phyloP scores from a whole-genome alignment of 352 stramenopile genomes.

The Elongisporangium undulatum region DNA sequence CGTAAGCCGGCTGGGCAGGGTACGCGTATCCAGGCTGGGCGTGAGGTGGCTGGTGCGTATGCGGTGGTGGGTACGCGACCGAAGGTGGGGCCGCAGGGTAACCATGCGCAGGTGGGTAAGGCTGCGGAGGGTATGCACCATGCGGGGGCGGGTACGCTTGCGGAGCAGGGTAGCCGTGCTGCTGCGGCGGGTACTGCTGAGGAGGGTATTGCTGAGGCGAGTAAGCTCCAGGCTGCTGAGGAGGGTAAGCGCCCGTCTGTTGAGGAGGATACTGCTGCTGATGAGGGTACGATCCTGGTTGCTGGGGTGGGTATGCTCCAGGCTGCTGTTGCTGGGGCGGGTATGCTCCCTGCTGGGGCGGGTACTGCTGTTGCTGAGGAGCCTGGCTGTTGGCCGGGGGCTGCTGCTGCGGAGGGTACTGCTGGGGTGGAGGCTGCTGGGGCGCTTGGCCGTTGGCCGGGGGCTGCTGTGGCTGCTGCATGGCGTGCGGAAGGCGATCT shows the following conservation, averaged over 20 bases:
- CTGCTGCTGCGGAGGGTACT: background rate
- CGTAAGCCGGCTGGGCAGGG: conserved; percentile 10
- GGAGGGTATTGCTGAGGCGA: conserved; percentile 16
- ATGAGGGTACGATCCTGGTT: background rate
- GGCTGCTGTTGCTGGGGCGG: background rate
- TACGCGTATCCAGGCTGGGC: conserved; percentile 11
- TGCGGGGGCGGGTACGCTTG: conserved; percentile 14
- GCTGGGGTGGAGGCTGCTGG: too few species aligned
- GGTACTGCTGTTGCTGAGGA: too few species aligned
- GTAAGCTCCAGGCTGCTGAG: conserved; percentile 8
- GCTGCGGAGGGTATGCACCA: conserved; percentile 13
- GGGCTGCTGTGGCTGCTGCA: background rate
- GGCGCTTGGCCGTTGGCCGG: conserved; percentile 1
- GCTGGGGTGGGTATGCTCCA: conserved; percentile 7
- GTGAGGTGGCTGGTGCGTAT: background rate
- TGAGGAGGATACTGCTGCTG: conserved; percentile 5
- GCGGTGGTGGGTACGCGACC: background rate
- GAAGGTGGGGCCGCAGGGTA: conserved; percentile 4
- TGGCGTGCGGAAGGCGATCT: background rate
- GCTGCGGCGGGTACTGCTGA: conserved; percentile 26
- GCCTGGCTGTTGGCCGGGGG: too few species aligned
- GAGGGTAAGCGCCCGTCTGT: conserved; percentile 8
- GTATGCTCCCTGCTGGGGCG: too few species aligned
- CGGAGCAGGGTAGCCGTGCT: conserved; percentile 13
- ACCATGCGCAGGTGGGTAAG: conserved; percentile 6